Evolutionary conservation across 1,139 yeast genomes (phyloP).

Genomic region (Lodderomyces orthopsilosis): DNA sequence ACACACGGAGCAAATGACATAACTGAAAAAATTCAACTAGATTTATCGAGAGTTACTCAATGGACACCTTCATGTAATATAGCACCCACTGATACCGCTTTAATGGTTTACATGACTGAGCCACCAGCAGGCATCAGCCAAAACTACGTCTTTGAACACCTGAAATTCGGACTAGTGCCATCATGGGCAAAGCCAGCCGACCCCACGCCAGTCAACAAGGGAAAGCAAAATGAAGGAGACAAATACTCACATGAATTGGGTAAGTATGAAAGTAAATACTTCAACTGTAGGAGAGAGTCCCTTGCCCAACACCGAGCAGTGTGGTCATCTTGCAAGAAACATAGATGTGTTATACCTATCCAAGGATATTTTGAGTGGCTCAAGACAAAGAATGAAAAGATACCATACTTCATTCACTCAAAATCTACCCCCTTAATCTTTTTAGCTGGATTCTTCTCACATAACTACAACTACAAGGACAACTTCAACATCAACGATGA

Average conservation of each 20-base stretch:
- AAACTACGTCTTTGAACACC: constrained; percentile 32
- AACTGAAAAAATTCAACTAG: constrained; percentile 10
- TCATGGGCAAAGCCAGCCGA: constrained; percentile 40
- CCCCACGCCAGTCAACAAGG: constrained; percentile 23
- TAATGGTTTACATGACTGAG: constrained; percentile 26
- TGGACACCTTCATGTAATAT: constrained; percentile 35
- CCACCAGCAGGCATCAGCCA: constrained; percentile 9
- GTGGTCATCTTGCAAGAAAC: constrained; percentile 48
- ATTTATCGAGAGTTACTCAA: constrained; percentile 9
- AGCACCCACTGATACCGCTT: constrained; percentile 39
- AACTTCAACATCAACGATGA: constrained; percentile 23
- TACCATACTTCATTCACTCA: constrained; percentile 66
- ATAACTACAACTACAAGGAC: constrained; percentile 32
- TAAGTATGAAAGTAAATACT: constrained; percentile 31
- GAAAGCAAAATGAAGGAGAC: constrained; percentile 17
- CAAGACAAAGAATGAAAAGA: constrained; percentile 34
- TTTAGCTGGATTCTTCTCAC: constrained; percentile 70
- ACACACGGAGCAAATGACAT: constrained; percentile 8
- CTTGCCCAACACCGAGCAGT: constrained; percentile 40
- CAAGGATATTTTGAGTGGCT: constrained; percentile 89
- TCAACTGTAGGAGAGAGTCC: constrained; percentile 67
- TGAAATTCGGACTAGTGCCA: constrained; percentile 45
- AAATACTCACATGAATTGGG: constrained; percentile 32
- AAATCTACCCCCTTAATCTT: constrained; percentile 52
- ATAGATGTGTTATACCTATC: constrained; percentile 70